These are phyloP conservation scores for Lactarius trivialis DNA, from an alignment of 768 basidiomycete genomes.

Conservation along the genomic window DNA sequence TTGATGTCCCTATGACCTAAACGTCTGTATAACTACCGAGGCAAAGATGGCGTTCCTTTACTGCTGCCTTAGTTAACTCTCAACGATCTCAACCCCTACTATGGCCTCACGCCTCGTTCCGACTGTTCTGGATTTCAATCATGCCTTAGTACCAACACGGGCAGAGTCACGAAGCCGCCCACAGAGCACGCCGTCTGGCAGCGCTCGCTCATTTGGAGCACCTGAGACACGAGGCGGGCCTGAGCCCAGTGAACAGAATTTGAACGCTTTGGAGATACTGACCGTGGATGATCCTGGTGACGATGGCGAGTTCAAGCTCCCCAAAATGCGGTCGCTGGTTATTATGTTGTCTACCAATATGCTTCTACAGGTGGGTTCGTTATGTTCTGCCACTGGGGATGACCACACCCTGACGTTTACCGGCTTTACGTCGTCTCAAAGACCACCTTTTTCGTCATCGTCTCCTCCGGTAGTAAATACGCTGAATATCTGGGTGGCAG, in stretches of 20 bases:
- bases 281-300: neutral
- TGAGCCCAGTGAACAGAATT: neutral
- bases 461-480: constrained; percentile 60
- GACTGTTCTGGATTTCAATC: constrained; percentile 8
- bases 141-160: neutral
- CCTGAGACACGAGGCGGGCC: neutral
- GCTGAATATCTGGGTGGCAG: constrained; percentile 56
- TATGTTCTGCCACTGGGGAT: neutral
- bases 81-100: neutral
- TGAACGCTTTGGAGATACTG: neutral
- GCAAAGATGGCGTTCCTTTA: neutral
- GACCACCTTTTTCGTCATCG: constrained; percentile 64
- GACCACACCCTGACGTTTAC: neutral
- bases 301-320: constrained; percentile 42
- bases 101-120: constrained; percentile 3
- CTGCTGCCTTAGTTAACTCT: neutral
- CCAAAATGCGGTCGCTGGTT: constrained; percentile 39
- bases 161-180: neutral
- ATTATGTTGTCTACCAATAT: constrained; percentile 41
- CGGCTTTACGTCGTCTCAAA: constrained; percentile 25
- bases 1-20: neutral
- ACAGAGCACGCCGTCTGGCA: neutral
- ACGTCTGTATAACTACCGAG: neutral
- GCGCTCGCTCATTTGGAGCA: neutral
- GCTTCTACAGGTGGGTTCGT: constrained; percentile 39